Evolutionary conservation across 805 yeast species (phyloP).

Genomic region (Wickerhamiella vanderwaltii): DNA sequence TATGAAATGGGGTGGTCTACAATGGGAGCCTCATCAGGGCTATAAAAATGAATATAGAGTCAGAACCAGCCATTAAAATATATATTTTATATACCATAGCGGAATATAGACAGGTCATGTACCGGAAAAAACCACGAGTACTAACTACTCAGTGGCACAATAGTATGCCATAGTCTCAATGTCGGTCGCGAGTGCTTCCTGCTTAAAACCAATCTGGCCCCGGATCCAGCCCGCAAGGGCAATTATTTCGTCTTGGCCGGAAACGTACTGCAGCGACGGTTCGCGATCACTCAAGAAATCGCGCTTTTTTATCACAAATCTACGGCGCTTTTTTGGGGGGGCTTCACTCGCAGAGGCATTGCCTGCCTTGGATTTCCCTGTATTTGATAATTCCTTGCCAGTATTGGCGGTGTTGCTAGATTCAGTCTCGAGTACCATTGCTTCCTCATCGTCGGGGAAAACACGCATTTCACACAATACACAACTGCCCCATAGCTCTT

Average conservation of each 20-base stretch:
- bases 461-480: slow-evolving; percentile 23
- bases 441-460: slow-evolving; percentile 13
- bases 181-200: slow-evolving; percentile 13
- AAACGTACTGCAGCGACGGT: slow-evolving; percentile 17
- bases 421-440: slow-evolving; percentile 11
- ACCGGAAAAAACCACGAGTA: no score
- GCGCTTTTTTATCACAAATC: neutral
- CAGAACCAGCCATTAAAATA: no score
- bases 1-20: no score
- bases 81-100: no score
- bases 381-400: neutral
- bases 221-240: slow-evolving; percentile 24
- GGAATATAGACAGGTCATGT: no score
- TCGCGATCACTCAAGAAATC: slow-evolving; percentile 12
- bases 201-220: slow-evolving; percentile 16
- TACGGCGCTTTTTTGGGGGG: neutral
- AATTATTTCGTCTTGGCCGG: slow-evolving; percentile 21
- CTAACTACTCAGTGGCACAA: no score
- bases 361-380: neutral
- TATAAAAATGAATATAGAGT: no score
- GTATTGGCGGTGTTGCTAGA: neutral
- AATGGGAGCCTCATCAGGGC: no score
- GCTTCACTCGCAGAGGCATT: neutral
- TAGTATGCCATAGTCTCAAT: slow-evolving; percentile 15
- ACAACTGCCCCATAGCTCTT: slow-evolving; percentile 29